phyloP scores from a whole-genome alignment of 108 stramenopile genomes.

The Cyclotella baltica region DNA sequence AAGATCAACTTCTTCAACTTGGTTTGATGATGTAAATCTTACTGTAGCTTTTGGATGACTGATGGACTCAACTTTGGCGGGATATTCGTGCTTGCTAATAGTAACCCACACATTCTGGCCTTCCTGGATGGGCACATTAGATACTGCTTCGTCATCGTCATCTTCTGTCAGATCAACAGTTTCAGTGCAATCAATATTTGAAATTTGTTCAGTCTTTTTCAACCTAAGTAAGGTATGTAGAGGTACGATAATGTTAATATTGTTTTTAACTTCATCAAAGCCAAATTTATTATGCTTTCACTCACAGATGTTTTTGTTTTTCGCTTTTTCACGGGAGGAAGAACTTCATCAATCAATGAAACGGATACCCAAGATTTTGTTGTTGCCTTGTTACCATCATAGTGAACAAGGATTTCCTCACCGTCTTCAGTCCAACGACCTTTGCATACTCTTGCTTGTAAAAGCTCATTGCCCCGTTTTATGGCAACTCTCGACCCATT shows the following conservation, averaged over 20 bases:
- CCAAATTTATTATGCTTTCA: neutral
- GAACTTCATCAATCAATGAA: neutral
- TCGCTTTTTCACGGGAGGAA: neutral
- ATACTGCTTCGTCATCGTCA: neutral
- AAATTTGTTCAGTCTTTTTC: neutral
- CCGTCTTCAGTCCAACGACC: neutral
- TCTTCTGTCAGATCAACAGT: neutral
- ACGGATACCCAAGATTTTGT: neutral
- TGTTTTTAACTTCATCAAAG: neutral
- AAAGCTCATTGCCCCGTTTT: neutral
- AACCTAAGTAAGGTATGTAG: neutral
- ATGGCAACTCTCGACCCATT: neutral
- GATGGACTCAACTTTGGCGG: neutral
- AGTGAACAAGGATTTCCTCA: neutral
- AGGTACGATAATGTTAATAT: neutral
- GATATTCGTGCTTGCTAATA: neutral
- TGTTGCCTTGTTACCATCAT: neutral
- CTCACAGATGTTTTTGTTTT: neutral
- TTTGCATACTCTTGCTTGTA: neutral
- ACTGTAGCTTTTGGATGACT: neutral
- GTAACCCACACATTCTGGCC: neutral
- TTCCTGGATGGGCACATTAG: neutral
- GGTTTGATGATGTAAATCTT: neutral
- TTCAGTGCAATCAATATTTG: neutral
- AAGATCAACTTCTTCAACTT: neutral